Base-by-base conservation (phyloP, 2,329 filamentous ascomycete genomes). In the Lasiodiplodia citricola region DNA sequence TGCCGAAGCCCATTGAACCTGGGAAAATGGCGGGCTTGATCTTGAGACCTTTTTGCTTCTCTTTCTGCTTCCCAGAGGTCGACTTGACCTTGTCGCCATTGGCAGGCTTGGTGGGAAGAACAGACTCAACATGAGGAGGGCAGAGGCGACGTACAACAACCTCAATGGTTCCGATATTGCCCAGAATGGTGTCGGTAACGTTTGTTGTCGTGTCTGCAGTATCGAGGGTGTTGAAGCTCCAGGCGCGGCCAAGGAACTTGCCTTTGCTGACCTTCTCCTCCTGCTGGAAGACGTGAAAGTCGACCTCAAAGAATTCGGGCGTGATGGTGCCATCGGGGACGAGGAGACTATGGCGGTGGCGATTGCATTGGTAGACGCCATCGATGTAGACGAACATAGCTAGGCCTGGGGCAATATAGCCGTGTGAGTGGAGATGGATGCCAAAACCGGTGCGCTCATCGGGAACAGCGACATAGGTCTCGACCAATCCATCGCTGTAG, bases 321-420 rank as follows among this genome's bases (percentile, higher is more conserved):
- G 71, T 78, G 58, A 64, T 14, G 5, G 47, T 52, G 21, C 47
- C 47, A 25, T 64, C 47, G 8, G 79, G 78, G 23, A 78, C 70
- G 66, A 78, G 75, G 38, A 87, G 71, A 44, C 81, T 76, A 50
- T 80, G 78, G 50, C 82, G 79, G 74, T 86, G 86, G 68, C 86
- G 84, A 70, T 88, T 88, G 76, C 84, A 86, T 72, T 88, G 86
- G 70, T 87, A 87, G 6, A 83, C 75, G 21, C 86, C 86, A 71
- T 88, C 86, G 51, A 87, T 86, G 77, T 83, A 88, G 31, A 88
- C 85, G 70, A 85, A 85, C 75, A 86, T 83, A 2, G 85, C 82
- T 13, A 88, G 75, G 0, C 86, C 86, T 28, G 83, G 80, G 1
- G 83, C 83, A 70, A 88, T 86, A 76, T 84, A 88, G 37, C 80